These are phyloP conservation scores for Botrytis sinoallii DNA, from an alignment of 2,329 filamentous ascomycete species.

Conservation along the genomic window DNA sequence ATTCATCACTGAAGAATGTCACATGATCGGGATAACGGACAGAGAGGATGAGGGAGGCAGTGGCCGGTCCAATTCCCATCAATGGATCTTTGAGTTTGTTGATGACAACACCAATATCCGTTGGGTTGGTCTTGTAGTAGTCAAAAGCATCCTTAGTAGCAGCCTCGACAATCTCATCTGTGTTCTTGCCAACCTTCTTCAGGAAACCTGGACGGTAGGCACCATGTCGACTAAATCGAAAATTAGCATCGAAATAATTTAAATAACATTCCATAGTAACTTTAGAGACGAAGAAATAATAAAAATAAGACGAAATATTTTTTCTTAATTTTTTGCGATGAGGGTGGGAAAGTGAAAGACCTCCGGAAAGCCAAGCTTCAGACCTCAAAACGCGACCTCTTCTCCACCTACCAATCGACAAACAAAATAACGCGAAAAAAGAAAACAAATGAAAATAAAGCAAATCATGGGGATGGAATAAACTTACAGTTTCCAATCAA, in stretches of 20 bases:
- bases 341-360: background rate
- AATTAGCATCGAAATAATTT: background rate
- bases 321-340: background rate
- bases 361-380: background rate
- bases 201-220: conserved; percentile 60
- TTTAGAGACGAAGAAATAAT: background rate
- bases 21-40: conserved; percentile 57
- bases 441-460: conserved; percentile 21
- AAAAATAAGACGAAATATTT: conserved; percentile 13
- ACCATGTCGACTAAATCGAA: conserved; percentile 47
- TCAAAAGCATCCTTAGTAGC: conserved; percentile 53
- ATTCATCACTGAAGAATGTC: conserved; percentile 79
- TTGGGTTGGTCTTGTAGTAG: conserved; percentile 42
- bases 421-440: conserved; percentile 21
- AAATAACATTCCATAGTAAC: background rate
- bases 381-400: background rate
- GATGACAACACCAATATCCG: conserved; percentile 45
- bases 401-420: background rate
- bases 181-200: conserved; percentile 56
- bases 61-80: conserved; percentile 76
- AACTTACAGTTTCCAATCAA: conserved; percentile 70
- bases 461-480: background rate
- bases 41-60: conserved; percentile 69
- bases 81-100: conserved; percentile 53
- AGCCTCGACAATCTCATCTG: conserved; percentile 44